Percentiles rank a stretch among this genome's conserved stretches.
Conservation (phyloP, 371 early-diverging fungal species). For the Rhizopus stolonifer region DNA sequence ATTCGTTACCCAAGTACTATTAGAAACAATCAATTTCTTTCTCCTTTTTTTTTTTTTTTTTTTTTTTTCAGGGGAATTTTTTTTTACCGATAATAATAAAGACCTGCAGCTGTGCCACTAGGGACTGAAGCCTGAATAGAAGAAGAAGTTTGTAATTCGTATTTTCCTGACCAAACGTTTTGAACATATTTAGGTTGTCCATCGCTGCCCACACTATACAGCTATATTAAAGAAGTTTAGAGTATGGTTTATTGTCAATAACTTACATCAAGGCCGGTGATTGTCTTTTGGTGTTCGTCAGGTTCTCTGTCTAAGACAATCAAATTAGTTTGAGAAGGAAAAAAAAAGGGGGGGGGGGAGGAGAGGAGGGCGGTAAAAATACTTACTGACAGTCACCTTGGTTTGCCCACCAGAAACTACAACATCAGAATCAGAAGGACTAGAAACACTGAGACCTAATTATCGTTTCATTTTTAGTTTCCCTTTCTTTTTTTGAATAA, state of each 20-base stretch:
- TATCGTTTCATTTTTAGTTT: too few relatives aligned
- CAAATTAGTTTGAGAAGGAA: too few relatives aligned
- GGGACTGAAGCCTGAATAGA: conserved; percentile 34
- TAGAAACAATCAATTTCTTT: neutral
- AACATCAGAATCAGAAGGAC: conserved; percentile 19
- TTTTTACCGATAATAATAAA: conserved; percentile 51
- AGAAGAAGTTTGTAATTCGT: conserved; percentile 30
- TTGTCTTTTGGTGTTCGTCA: conserved; percentile 30
- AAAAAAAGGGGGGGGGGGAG: too few relatives aligned
- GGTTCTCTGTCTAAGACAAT: conserved; percentile 31
- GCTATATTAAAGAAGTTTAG: conserved; percentile 16
- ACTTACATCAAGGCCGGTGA: conserved; percentile 50
- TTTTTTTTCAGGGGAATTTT: too few relatives aligned
- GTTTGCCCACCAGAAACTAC: conserved; percentile 32
- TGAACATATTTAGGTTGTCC: conserved; percentile 46
- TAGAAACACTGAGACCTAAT: conserved; percentile 26
- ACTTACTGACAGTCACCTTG: conserved; percentile 34
- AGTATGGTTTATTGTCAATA: neutral
- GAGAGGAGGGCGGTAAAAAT: too few relatives aligned
- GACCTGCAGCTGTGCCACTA: conserved; percentile 30
- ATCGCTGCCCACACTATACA: conserved; percentile 30
- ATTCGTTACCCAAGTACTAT: conserved; percentile 48
- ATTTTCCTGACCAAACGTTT: conserved; percentile 43
- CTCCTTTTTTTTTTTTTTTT: neutral
- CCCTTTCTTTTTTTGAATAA: too few relatives aligned